Evolutionary conservation across 495 filamentous ascomycete genomes (phyloP), one percentile per base, ranked within the genome.

Genomic region (Daldinia vernicosa): DNA sequence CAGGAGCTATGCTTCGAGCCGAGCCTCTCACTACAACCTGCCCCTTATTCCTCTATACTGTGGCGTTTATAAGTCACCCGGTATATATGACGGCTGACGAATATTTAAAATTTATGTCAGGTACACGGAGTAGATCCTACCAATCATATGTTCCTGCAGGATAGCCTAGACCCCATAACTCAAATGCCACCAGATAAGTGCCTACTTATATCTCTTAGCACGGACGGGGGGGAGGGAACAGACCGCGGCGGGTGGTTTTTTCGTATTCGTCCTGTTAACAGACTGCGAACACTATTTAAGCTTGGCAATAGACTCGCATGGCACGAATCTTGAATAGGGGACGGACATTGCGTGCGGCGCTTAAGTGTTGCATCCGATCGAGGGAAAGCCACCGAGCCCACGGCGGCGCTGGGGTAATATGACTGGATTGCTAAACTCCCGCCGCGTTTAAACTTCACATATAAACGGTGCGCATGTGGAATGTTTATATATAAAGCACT

Each of bases 321-420:
- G 43, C 27, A 52, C 57, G 7, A 61, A 19, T 40, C 40, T n/a
- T 26, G 11, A 30, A 45, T 30, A 33, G 15, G 51, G 27, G 15
- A 14, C 55, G 27, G 30, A 53, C 43, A 67, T 14, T 47, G 37
- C 28, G 22, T 39, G 65, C 57, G 70, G 70, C 70, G 70, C 66
- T 62, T 66, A 62, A 59, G 43, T 63, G 66, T 73, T 57, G 62
- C 62, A 69, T 73, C 45, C 57, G 69, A 53, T 55, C 39, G 30
- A 65, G 15, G 35, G 57, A 60, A 60, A 66, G 56, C 24, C 60
- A 37, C 53, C 50, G 40, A 61, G 51, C 43, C 37, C 32, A 51
- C 40, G 14, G 59, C 24, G 14, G 2, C 6, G n/a, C 5, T 30
- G 26, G 50, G 12, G 15, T 8, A 30, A 17, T 28, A 53, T 30